Conservation (phyloP, 768 basidiomycete species). For the Suillus subluteus region DNA sequence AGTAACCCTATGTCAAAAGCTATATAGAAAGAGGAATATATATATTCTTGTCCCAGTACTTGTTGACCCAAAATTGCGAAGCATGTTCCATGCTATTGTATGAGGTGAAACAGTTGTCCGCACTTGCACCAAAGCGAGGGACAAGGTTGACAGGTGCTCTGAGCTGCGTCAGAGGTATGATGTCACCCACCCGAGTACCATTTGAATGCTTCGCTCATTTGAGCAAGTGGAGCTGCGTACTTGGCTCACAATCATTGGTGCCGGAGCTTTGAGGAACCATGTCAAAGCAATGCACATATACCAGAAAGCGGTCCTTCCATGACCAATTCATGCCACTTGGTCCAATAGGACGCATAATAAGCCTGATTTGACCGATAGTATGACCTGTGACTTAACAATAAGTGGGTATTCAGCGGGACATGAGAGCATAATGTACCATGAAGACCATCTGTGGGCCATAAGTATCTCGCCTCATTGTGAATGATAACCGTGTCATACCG, state of each 20-base stretch:
- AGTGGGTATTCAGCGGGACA: not conserved
- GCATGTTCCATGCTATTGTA: conserved; percentile 27
- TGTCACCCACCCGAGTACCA: too few species aligned
- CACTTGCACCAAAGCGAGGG: conserved; percentile 31
- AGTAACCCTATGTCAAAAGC: not conserved
- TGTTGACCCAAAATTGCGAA: conserved; percentile 32
- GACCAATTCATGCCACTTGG: not conserved
- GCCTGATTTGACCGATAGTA: conserved; percentile 5
- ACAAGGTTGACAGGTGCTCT: conserved; percentile 29
- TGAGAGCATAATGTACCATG: not conserved
- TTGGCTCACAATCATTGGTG: conserved; percentile 20
- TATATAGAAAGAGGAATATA: not conserved
- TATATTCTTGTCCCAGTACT: too few species aligned
- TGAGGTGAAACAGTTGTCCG: conserved; percentile 25
- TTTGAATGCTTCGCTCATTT: too few species aligned
- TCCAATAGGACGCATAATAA: conserved; percentile 8
- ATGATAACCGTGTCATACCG: too few species aligned
- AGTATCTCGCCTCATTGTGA: not conserved
- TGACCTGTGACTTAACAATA: not conserved
- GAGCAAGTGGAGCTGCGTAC: conserved; percentile 9
- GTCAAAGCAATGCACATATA: conserved; percentile 32
- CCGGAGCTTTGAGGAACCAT: conserved; percentile 9
- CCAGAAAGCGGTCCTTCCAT: conserved; percentile 20
- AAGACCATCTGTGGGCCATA: conserved; percentile 10
- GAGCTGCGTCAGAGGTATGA: too few species aligned